These are phyloP conservation scores for Hortaea werneckii DNA, from an alignment of 2,329 filamentous ascomycete species.

Conservation along the genomic window DNA sequence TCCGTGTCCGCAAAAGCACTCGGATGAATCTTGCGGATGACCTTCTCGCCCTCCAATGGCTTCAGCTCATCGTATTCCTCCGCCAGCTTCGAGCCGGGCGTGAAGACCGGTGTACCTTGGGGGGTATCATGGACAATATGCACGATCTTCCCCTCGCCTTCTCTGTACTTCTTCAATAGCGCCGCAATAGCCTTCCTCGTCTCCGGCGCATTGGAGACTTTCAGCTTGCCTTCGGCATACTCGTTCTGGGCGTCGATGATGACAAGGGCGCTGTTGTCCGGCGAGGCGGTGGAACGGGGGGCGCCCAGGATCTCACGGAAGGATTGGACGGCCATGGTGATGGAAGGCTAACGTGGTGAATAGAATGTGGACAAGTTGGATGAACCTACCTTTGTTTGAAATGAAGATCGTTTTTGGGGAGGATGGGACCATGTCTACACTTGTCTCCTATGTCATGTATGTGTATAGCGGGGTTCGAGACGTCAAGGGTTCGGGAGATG, in stretches of 20 bases:
- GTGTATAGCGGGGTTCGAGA: no score
- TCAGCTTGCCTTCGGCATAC: conserved; percentile 50
- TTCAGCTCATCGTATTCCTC: conserved; percentile 51
- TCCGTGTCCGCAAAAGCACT: conserved; percentile 52
- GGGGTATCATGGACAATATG: conserved; percentile 53
- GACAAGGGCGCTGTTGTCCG: conserved; percentile 49
- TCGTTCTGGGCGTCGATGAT: conserved; percentile 66
- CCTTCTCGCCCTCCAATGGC: conserved; percentile 45
- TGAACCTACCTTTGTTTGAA: no score
- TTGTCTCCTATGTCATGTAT: no score
- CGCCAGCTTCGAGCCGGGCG: conserved; percentile 48
- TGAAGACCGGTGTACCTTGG: conserved; percentile 56
- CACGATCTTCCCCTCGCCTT: conserved; percentile 44
- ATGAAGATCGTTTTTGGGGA: no score
- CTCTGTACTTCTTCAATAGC: conserved; percentile 52
- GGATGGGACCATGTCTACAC: no score
- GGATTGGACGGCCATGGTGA: conserved; percentile 15
- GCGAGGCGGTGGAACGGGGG: conserved; percentile 45
- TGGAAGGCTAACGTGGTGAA: not conserved
- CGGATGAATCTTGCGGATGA: conserved; percentile 49
- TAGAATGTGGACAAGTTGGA: no score
- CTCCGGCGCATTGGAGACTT: conserved; percentile 42
- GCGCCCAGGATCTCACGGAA: conserved; percentile 48
- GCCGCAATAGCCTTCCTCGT: conserved; percentile 48
- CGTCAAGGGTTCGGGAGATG: no score